phyloP scores from a whole-genome alignment of 1,139 yeast species.

The Yamadazyma jaroonii region DNA sequence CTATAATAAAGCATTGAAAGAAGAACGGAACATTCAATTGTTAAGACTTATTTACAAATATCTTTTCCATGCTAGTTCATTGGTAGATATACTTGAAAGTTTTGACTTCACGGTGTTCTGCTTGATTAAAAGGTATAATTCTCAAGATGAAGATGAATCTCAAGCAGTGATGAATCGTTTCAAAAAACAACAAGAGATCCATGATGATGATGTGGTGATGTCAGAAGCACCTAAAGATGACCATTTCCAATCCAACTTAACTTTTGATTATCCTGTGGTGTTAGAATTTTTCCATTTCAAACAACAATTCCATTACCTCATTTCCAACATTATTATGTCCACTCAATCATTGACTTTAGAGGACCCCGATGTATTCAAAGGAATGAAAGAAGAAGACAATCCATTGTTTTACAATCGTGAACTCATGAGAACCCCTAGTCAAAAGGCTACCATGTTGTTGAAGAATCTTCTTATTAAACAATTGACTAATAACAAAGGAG shows the following conservation, averaged over 20 bases:
- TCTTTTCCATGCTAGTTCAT: slow-evolving; percentile 46
- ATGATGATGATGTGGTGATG: neutral
- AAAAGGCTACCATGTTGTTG: slow-evolving; percentile 49
- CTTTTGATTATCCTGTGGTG: slow-evolving; percentile 60
- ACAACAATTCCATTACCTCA: slow-evolving; percentile 66
- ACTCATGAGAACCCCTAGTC: slow-evolving; percentile 40
- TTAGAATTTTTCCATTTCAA: slow-evolving; percentile 74
- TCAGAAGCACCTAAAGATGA: slow-evolving; percentile 1
- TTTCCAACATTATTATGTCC: slow-evolving; percentile 61
- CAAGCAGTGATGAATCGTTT: slow-evolving; percentile 9
- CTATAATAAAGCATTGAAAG: slow-evolving; percentile 34
- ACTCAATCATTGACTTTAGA: slow-evolving; percentile 68
- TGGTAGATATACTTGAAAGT: slow-evolving; percentile 55
- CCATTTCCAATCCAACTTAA: slow-evolving; percentile 22
- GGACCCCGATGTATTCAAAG: slow-evolving; percentile 71
- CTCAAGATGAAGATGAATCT: slow-evolving; percentile 20
- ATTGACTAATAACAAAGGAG: slow-evolving; percentile 37
- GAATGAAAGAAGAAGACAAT: slow-evolving; percentile 54
- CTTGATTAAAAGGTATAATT: slow-evolving; percentile 28
- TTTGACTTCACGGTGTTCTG: slow-evolving; percentile 62
- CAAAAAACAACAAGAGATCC: slow-evolving; percentile 3
- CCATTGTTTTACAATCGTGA: slow-evolving; percentile 42
- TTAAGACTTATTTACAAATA: slow-evolving; percentile 52
- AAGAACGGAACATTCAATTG: slow-evolving; percentile 53
- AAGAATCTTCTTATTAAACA: slow-evolving; percentile 46